Base-by-base conservation (phyloP, 805 yeast genomes). In the Ogataea sp. region DNA sequence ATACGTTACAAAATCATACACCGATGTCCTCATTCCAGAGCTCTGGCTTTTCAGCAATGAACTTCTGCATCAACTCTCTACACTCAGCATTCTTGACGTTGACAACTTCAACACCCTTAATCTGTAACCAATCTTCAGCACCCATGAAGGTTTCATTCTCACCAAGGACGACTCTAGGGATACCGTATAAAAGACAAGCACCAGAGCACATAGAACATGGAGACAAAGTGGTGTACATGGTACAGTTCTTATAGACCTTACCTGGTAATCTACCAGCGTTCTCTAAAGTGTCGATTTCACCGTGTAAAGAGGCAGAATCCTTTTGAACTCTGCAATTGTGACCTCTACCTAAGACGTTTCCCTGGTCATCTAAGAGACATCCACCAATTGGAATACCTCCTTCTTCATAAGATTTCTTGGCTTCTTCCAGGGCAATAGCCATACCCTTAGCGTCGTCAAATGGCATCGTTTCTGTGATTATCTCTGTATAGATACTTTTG, bases 171-270 rank as follows among this genome's bases (percentile, higher is more conserved):
- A 86, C 82, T 46, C 97, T 71, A 52, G 81, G 80, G 49, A 90
- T 73, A 31, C 95, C 96, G 63, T 88, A 90, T 70, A 90, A 68
- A 38, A 90, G 53, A 46, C 90, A 83, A 6, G 97, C 95, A 17
- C 97, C 97, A 4, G 93, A 76, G 59, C 97, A 90, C 97, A 90
- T 90, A 49, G 80, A 73, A 59, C 97, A 90, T 3, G 97, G 97
- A 7, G 95, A 84, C 48, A 90, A 66, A 0, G 96, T 84, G 24
- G 97, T 88, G 64, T 88, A 90, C 74, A 87, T 73, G 18, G 97
- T 93, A 50, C 96, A 83, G 45, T 80, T 72, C 53, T 82, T 83
- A 66, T 90, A 90, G 15, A 73, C 75, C 18, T 70, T 68, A 4
- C 89, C 97, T 18, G 80, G 79, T 41, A 93, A 67, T 53, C 97